Evolutionary conservation across 768 basidiomycete genomes (phyloP), one percentile per base, ranked within the genome.

Genomic region (Mycena vitilis): DNA sequence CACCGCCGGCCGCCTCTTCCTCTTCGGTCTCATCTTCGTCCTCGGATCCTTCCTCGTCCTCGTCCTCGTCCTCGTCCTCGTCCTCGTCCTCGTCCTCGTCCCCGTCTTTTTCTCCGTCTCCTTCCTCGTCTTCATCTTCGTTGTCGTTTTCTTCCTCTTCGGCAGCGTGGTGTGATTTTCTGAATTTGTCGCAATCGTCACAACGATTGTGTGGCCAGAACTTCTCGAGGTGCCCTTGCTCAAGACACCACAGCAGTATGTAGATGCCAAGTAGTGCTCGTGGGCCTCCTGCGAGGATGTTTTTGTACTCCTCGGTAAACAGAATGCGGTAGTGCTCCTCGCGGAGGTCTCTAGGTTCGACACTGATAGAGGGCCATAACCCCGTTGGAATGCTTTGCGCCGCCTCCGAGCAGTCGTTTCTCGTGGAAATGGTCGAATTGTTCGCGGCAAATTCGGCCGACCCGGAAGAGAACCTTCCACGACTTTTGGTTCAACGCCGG

Each of bases 261-360:
- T 58, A 68, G 10, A 62, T 59, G 0, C 66, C 66, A 2, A 68
- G 55, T 1, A 68, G 44, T 3, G 30, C 15, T 20, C 60, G 55
- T 2, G 66, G 60, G 37, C 23, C 30, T 16, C 45, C 60, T 18
- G 60, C 1, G 12, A 54, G 55, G 13, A 68, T 68, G 55, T 51
- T 68, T 47, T 68, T 68, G 66, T 62, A 51, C 58, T 68, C 60
- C 55, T 68, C 66, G 4, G 66, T 68, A n/a, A 51, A 62, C 0
- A 68, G 54, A 22, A 30, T 25, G 0, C 4, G 12, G 22, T 57
- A 68, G 49, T 37, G 55, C 2, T 23, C 54, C 11, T 62, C 25
- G 1, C 53, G 16, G 13, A 68, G 45, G 23, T 66, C 44, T 25
- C n/a, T 42, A 11, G 40, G 51, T 18, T 38, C 22, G 8, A 36